Conservation (phyloP, 768 basidiomycete genomes). For the Mycena filopes region DNA sequence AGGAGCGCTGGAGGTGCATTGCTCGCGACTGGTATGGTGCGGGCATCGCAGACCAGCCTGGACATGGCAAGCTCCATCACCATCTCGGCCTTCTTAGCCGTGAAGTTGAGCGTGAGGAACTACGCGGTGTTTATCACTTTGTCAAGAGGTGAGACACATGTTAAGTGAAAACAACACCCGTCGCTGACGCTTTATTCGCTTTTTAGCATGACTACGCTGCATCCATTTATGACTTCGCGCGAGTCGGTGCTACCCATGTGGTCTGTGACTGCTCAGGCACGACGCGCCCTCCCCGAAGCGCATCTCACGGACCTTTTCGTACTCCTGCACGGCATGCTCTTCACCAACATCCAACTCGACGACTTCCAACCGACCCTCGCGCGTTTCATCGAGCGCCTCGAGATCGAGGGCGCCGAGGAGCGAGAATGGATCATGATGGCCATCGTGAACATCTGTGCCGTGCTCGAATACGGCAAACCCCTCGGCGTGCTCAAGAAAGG, state of each 20-base stretch:
- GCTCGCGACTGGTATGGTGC: conserved; percentile 94
- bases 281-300: conserved; percentile 81
- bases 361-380: conserved; percentile 86
- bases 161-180: not conserved
- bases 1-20: conserved; percentile 90
- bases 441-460: conserved; percentile 79
- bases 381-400: conserved; percentile 87
- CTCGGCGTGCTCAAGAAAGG: conserved; percentile 75
- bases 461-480: conserved; percentile 89
- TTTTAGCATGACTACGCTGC: conserved; percentile 87
- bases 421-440: conserved; percentile 99
- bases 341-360: conserved; percentile 94
- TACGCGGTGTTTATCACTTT: conserved; percentile 92
- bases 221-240: conserved; percentile 87
- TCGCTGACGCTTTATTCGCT: conserved; percentile 11
- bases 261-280: conserved; percentile 77
- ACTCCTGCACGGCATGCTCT: conserved; percentile 95
- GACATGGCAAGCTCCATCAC: conserved; percentile 94
- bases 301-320: conserved; percentile 84
- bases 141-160: conserved; percentile 79
- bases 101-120: conserved; percentile 84
- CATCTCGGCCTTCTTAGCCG: conserved; percentile 90
- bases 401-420: conserved; percentile 83
- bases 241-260: conserved; percentile 93
- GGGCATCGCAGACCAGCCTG: conserved; percentile 89